These are phyloP conservation scores for Penicillium cataractarum DNA, from an alignment of 495 filamentous ascomycete genomes.

Conservation along the genomic window DNA sequence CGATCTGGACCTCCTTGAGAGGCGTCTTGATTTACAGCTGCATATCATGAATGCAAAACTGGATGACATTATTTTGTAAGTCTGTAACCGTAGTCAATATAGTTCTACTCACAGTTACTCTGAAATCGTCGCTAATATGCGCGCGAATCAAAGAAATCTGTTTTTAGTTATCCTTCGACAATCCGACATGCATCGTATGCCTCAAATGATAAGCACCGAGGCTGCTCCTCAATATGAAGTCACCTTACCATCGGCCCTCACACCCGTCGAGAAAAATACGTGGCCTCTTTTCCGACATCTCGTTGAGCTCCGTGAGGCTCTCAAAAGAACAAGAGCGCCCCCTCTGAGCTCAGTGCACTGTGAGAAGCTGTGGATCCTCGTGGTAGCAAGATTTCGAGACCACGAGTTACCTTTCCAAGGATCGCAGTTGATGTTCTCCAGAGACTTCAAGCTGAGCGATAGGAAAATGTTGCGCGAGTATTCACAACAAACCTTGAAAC, in stretches of 20 bases:
- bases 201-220: background rate
- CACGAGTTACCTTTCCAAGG: background rate
- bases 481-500: slow-evolving; percentile 2
- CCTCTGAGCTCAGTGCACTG: background rate
- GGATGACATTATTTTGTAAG: slow-evolving; percentile 7
- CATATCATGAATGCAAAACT: slow-evolving; percentile 11
- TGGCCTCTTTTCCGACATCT: background rate
- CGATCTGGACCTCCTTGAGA: slow-evolving; percentile 4
- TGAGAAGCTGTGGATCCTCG: background rate
- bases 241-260: background rate
- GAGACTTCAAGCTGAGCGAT: background rate
- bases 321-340: slow-evolving; percentile 1
- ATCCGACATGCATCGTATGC: slow-evolving; percentile 3
- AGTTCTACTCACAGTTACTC: background rate
- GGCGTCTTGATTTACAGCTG: slow-evolving; percentile 4
- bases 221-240: slow-evolving; percentile 1
- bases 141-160: background rate
- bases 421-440: background rate
- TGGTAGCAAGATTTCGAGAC: slow-evolving; percentile 2
- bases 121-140: background rate
- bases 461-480: background rate
- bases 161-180: background rate
- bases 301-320: background rate
- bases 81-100: background rate
- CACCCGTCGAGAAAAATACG: background rate